A percentile compares a stretch with the other conserved stretches of the same genome.
Conservation (phyloP, 2,329 filamentous ascomycete genomes). For the Gyromitra esculenta region DNA sequence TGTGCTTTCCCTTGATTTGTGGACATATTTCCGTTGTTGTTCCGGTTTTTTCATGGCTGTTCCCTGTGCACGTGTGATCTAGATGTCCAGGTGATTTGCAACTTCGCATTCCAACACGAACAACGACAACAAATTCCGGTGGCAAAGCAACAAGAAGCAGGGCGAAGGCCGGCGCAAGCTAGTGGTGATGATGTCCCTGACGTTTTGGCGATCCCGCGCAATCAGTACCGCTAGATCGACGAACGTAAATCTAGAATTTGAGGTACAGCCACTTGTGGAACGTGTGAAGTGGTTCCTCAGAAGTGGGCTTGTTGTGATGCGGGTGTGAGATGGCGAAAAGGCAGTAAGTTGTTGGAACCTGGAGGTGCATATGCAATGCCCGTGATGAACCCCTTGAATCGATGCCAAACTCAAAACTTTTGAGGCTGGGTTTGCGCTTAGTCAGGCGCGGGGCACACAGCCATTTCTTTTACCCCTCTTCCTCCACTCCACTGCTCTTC, state of each 20-base stretch:
- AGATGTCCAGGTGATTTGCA: conserved; percentile 6
- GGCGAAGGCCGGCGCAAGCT: not conserved
- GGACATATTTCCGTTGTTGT: conserved; percentile 1
- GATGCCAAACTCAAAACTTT: conserved; percentile 22
- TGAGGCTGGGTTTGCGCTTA: conserved; percentile 30
- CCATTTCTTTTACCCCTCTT: conserved; percentile 51
- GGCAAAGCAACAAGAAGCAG: conserved; percentile 25
- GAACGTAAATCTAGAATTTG: not conserved
- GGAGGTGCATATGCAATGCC: conserved; percentile 35
- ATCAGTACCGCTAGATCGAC: conserved; percentile 25
- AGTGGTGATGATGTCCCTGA: conserved; percentile 20
- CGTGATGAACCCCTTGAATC: conserved; percentile 26
- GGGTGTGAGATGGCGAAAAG: conserved; percentile 6
- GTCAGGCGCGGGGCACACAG: conserved; percentile 50
- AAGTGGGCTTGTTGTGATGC: conserved; percentile 25
- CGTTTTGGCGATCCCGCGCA: conserved; percentile 19
- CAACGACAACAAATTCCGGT: conserved; percentile 4
- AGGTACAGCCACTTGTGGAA: conserved; percentile 34
- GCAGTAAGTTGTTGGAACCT: conserved; percentile 26
- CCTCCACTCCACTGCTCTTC: conserved; percentile 39
- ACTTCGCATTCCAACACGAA: not conserved
- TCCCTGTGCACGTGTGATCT: conserved; percentile 4
- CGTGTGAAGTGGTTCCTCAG: conserved; percentile 34
- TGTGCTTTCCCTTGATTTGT: conserved; percentile 16
- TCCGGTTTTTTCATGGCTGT: conserved; percentile 5